These are phyloP conservation scores for Naumovozyma castellii DNA, from an alignment of 805 yeast genomes.

Conservation along the genomic window DNA sequence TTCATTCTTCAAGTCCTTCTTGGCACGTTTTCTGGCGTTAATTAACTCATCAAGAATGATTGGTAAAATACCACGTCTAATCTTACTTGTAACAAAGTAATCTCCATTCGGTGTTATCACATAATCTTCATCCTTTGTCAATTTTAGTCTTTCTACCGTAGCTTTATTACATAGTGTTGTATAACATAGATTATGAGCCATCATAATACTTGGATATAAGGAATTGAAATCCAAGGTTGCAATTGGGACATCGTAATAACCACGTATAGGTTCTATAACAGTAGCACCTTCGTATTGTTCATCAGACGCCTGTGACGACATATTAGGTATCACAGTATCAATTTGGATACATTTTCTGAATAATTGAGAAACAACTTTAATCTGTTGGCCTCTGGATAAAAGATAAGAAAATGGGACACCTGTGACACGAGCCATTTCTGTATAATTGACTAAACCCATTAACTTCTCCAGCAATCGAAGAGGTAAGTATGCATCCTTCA, in stretches of 20 bases:
- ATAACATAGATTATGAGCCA: constrained; percentile 96
- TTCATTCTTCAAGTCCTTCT: constrained; percentile 80
- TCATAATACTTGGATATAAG: constrained; percentile 95
- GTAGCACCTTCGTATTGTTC: constrained; percentile 98
- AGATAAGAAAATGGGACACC: constrained; percentile 95
- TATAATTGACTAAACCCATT: constrained; percentile 93
- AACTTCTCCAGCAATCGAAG: constrained; percentile 78
- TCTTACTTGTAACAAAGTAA: constrained; percentile 61
- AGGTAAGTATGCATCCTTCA: constrained; percentile 92
- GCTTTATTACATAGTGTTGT: constrained; percentile 72
- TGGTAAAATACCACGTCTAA: constrained; percentile 81
- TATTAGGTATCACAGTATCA: constrained; percentile 82
- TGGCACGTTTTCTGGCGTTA: constrained; percentile 88
- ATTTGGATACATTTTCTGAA: constrained; percentile 85
- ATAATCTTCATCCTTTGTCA: constrained; percentile 69
- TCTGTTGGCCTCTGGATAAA: constrained; percentile 90
- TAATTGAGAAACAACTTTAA: constrained; percentile 90
- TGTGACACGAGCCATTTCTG: constrained; percentile 99
- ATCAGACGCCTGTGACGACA: constrained; percentile 72
- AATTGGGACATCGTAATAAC: constrained; percentile 93
- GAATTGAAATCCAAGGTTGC: constrained; percentile 97
- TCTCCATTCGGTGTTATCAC: constrained; percentile 87
- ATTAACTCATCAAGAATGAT: constrained; percentile 83
- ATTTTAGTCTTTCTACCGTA: constrained; percentile 53
- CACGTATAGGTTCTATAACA: constrained; percentile 92